Conservation (phyloP, 2,329 filamentous ascomycete species). For the Leptographium procerum region DNA sequence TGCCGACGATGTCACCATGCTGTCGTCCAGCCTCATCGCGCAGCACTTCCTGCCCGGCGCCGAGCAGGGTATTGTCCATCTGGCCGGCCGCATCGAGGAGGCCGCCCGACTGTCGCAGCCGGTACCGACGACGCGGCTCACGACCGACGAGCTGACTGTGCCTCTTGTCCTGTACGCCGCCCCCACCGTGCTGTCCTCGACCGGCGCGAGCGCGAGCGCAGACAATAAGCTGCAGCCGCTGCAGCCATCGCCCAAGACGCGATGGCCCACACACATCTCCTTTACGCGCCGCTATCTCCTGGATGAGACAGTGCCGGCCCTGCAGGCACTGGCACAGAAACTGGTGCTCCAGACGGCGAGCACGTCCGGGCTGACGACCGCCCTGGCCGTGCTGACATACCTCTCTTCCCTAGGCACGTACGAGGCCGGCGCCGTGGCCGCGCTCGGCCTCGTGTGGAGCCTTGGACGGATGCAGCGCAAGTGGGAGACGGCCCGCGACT, state of each 20-base stretch:
- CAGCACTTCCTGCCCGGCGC: constrained; percentile 66
- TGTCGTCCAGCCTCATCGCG: constrained; percentile 66
- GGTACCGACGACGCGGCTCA: background rate
- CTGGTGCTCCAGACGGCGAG: constrained; percentile 66
- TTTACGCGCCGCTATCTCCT: constrained; percentile 56
- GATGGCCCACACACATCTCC: constrained; percentile 67
- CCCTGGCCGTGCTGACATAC: constrained; percentile 45
- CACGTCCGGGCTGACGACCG: constrained; percentile 52
- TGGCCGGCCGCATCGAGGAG: constrained; percentile 51
- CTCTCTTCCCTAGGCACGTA: constrained; percentile 44
- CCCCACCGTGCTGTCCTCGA: constrained; percentile 11
- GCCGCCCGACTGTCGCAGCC: constrained; percentile 9
- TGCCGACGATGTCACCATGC: constrained; percentile 80
- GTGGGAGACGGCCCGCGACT: constrained; percentile 48
- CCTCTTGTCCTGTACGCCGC: constrained; percentile 13
- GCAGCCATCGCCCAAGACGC: constrained; percentile 15
- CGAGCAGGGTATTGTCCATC: constrained; percentile 72
- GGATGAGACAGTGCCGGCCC: constrained; percentile 53
- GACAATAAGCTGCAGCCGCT: too few relatives aligned
- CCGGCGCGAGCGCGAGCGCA: background rate
- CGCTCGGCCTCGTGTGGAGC: constrained; percentile 49
- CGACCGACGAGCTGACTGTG: constrained; percentile 2
- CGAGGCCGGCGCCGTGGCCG: constrained; percentile 51
- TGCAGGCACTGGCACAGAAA: constrained; percentile 62
- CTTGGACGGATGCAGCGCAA: constrained; percentile 47